Conservation (phyloP, 805 yeast species). For the Teunomyces lycoperdinae region DNA sequence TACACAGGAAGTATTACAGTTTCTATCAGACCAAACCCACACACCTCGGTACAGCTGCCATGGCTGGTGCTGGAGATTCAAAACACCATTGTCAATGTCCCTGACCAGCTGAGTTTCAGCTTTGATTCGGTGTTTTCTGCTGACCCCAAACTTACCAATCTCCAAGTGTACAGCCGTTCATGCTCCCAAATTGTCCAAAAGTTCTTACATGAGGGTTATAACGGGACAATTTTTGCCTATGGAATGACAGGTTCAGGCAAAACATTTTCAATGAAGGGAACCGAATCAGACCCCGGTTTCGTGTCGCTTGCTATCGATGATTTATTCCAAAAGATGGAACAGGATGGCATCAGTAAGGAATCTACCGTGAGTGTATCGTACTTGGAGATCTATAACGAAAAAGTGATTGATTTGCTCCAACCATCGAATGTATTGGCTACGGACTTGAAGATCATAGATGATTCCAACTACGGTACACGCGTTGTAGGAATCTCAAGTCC, state of each 20-base stretch:
- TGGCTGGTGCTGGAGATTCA: slow-evolving; percentile 16
- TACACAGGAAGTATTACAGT: slow-evolving; percentile 76
- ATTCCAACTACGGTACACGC: slow-evolving; percentile 63
- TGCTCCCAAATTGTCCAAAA: slow-evolving; percentile 53
- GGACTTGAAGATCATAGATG: slow-evolving; percentile 79
- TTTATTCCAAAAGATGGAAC: slow-evolving; percentile 49
- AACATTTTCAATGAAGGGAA: slow-evolving; percentile 83
- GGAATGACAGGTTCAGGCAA: slow-evolving; percentile 96
- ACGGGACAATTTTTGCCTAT: slow-evolving; percentile 88
- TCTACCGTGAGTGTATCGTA: slow-evolving; percentile 63
- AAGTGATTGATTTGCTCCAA: slow-evolving; percentile 69
- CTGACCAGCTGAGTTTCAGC: slow-evolving; percentile 57
- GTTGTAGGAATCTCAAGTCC: slow-evolving; percentile 73
- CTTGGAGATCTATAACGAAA: slow-evolving; percentile 85
- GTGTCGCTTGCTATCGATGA: slow-evolving; percentile 65
- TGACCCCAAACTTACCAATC: slow-evolving; percentile 41
- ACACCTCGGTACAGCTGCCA: slow-evolving; percentile 16
- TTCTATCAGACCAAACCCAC: slow-evolving; percentile 74
- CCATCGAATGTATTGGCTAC: slow-evolving; percentile 20
- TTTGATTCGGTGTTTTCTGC: slow-evolving; percentile 81
- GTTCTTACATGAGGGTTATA: slow-evolving; percentile 66
- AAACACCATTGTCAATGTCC: slow-evolving; percentile 43
- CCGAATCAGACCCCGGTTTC: slow-evolving; percentile 60
- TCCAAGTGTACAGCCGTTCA: slow-evolving; percentile 55
- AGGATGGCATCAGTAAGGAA: slow-evolving; percentile 23